These are phyloP conservation scores for Neocucurbitaria cava DNA, from an alignment of 2,329 filamentous ascomycete genomes.

Conservation along the genomic window DNA sequence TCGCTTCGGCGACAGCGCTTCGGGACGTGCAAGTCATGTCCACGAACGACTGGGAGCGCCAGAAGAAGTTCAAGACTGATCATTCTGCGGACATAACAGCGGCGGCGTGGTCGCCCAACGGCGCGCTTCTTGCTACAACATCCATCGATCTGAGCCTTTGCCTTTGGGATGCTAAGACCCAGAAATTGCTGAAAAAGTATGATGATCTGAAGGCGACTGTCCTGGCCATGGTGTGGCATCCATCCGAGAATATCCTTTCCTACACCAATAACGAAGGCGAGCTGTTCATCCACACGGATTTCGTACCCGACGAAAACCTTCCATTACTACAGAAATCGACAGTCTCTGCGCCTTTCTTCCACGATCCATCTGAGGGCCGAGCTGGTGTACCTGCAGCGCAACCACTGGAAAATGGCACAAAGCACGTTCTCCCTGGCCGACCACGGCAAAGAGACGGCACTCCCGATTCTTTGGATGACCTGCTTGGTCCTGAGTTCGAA, in stretches of 20 bases:
- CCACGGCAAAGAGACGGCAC: constrained; percentile 64
- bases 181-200: constrained; percentile 77
- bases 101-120: constrained; percentile 92
- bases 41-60: constrained; percentile 87
- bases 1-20: constrained; percentile 82
- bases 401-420: constrained; percentile 62
- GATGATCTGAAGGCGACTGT: constrained; percentile 77
- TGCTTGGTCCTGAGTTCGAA: constrained; percentile 70
- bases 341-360: constrained; percentile 85
- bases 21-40: constrained; percentile 83
- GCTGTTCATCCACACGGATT: constrained; percentile 84
- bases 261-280: constrained; percentile 94
- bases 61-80: constrained; percentile 77
- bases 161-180: constrained; percentile 90
- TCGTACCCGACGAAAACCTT: constrained; percentile 61
- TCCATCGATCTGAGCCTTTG: constrained; percentile 68
- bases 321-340: constrained; percentile 59
- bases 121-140: constrained; percentile 77
- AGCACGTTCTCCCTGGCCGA: constrained; percentile 59
- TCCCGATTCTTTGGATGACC: constrained; percentile 79
- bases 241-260: constrained; percentile 83
- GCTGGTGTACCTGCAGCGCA: constrained; percentile 65
- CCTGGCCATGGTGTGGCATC: constrained; percentile 89
- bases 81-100: constrained; percentile 87
- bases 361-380: constrained; percentile 76